Evolutionary conservation across 768 basidiomycete genomes (phyloP).

Genomic region (Leccinum subgranulosum): DNA sequence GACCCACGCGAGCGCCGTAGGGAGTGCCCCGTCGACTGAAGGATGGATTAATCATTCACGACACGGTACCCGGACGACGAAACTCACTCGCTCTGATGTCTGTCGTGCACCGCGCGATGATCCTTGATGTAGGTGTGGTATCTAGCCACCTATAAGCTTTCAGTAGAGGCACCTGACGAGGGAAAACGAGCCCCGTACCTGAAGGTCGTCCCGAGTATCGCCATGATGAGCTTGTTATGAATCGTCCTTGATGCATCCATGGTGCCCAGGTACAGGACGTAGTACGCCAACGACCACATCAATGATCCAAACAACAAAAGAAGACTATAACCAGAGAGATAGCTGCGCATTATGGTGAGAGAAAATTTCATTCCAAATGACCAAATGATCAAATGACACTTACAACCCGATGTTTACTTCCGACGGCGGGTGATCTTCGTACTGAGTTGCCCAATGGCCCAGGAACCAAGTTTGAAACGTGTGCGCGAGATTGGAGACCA

Average conservation of each 20-base stretch:
- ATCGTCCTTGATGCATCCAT: neutral
- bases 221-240: neutral
- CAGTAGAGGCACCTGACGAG: neutral
- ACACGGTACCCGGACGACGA: neutral
- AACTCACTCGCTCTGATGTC: constrained; percentile 1
- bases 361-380: neutral
- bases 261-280: neutral
- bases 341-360: neutral
- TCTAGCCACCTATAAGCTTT: neutral
- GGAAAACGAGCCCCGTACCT: neutral
- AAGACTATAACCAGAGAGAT: neutral
- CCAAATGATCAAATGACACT: neutral
- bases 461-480: constrained; percentile 2
- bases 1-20: neutral
- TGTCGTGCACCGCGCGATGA: constrained; percentile 1
- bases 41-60: neutral
- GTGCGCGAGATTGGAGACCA: neutral
- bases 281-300: neutral
- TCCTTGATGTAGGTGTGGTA: neutral
- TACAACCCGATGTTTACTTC: neutral
- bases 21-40: neutral
- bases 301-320: neutral
- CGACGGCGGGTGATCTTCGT: neutral
- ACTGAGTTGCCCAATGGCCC: constrained; percentile 2
- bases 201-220: constrained; percentile 1